Evolutionary conservation across 306 rosid genomes (phyloP), one percentile per base, ranked within the genome.

Genomic region (Elaeagnus macrophylla): DNA sequence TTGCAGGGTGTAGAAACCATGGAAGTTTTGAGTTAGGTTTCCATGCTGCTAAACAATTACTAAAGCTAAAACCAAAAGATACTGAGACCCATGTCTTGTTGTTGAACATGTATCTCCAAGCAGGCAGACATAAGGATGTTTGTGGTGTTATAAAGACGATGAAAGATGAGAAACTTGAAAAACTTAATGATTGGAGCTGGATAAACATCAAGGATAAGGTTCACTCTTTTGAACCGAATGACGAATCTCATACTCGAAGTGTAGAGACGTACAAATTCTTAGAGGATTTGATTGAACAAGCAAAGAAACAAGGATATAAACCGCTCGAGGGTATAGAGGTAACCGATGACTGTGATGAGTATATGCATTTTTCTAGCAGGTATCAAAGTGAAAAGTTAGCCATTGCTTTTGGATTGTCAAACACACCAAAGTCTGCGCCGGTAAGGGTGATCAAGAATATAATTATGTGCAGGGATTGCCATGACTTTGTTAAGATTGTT

Each of bases 321-420:
- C 40, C 73, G 54, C 37, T 53, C 37, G 79, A 83, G 66, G 67
- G 54, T 70, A n/a, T 74, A 66, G 88, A 86, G 36, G 54, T 68
- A 46, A 64, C 43, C 12, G 70, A 86, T 7, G 83, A 78, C 42
- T 83, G 75, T 7, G 76, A 66, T 25, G 91, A 53, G 62, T 73
- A 62, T 18, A 56, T 74, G 38, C 25, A 40, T 10, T 69, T 78
- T 12, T 56, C 81, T 44, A 52, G 72, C 20, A 41, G 60, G 58
- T 74, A 78, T 77, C 94, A 91, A 48, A 82, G 97, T 17, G 97
- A 86, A 74, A 82, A 76, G 73, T 70, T 91, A 53, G 97, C 94
- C 13, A 55, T 86, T 68, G 69, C 89, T 45, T 86, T 78, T 62
- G 94, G 83, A 32, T 75, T 91, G 69, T 47, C 74, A 69, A 91